Evolutionary conservation across 495 filamentous ascomycete species (phyloP).

Genomic region (Delitschia confertaspora): DNA sequence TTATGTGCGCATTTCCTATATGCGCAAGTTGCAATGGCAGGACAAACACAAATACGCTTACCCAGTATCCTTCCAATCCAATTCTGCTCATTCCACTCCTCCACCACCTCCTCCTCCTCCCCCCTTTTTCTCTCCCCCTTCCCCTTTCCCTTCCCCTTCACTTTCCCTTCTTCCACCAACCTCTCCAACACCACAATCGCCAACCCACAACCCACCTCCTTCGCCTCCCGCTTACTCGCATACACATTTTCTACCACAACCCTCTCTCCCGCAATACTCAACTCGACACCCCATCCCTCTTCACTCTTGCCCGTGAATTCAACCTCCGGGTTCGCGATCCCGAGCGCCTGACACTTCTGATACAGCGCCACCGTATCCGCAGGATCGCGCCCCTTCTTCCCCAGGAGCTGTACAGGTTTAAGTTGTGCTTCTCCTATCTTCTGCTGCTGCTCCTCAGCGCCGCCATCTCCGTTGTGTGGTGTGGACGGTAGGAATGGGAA

Average conservation of each 20-base stretch:
- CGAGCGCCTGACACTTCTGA: constrained; percentile 11
- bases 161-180: constrained; percentile 5
- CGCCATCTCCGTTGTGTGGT: too few relatives aligned
- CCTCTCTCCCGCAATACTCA: constrained; percentile 4
- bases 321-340: constrained; percentile 1
- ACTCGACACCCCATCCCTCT: constrained; percentile 11
- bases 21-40: not conserved
- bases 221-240: constrained; percentile 22
- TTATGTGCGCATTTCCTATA: too few relatives aligned
- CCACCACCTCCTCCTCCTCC: not conserved
- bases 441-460: too few relatives aligned
- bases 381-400: too few relatives aligned
- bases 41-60: constrained; percentile 9
- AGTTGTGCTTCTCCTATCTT: too few relatives aligned
- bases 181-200: constrained; percentile 4
- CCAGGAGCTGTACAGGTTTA: too few relatives aligned
- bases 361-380: constrained; percentile 2
- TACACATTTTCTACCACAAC: not conserved
- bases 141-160: constrained; percentile 3
- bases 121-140: not conserved
- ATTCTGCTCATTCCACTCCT: constrained; percentile 5
- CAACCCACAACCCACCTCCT: constrained; percentile 21
- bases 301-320: not conserved
- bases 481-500: too few relatives aligned
- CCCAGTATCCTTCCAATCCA: constrained; percentile 17